Conservation (phyloP, 441 rosid genomes). For the Monsonia emarginata region DNA sequence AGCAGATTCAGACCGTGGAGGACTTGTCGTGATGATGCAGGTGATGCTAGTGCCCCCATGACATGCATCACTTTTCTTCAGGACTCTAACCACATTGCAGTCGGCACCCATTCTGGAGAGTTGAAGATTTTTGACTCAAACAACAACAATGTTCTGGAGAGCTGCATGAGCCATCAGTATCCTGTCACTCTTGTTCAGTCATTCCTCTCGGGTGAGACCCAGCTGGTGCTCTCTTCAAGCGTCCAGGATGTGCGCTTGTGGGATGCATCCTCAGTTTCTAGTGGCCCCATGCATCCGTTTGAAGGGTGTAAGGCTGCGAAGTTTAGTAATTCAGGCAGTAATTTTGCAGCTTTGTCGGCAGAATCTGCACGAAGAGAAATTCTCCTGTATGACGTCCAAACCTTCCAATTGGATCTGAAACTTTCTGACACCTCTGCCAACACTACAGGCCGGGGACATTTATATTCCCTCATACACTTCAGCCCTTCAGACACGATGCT, state of each 20-base stretch:
- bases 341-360: slow-evolving; percentile 59
- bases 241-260: slow-evolving; percentile 74
- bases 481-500: slow-evolving; percentile 77
- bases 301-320: slow-evolving; percentile 84
- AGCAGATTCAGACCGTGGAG: slow-evolving; percentile 93
- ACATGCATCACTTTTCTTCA: slow-evolving; percentile 75
- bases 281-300: slow-evolving; percentile 65
- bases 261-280: slow-evolving; percentile 65
- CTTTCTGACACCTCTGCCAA: slow-evolving; percentile 48
- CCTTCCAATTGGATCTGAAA: slow-evolving; percentile 43
- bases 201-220: slow-evolving; percentile 46
- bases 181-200: slow-evolving; percentile 75
- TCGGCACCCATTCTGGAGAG: slow-evolving; percentile 84
- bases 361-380: slow-evolving; percentile 62
- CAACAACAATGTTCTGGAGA: slow-evolving; percentile 60
- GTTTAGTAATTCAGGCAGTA: slow-evolving; percentile 73
- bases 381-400: slow-evolving; percentile 76
- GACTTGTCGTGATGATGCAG: slow-evolving; percentile 81
- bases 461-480: slow-evolving; percentile 74
- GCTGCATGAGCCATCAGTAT: slow-evolving; percentile 65
- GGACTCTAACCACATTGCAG: slow-evolving; percentile 70
- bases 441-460: slow-evolving; percentile 60
- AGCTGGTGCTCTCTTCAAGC: slow-evolving; percentile 79
- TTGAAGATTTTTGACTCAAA: slow-evolving; percentile 64
- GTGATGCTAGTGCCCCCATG: slow-evolving; percentile 34